A percentile compares a stretch with the other conserved stretches of the same genome.
Conservation (phyloP, 768 basidiomycete genomes). For the Suillus fuscotomentosus region DNA sequence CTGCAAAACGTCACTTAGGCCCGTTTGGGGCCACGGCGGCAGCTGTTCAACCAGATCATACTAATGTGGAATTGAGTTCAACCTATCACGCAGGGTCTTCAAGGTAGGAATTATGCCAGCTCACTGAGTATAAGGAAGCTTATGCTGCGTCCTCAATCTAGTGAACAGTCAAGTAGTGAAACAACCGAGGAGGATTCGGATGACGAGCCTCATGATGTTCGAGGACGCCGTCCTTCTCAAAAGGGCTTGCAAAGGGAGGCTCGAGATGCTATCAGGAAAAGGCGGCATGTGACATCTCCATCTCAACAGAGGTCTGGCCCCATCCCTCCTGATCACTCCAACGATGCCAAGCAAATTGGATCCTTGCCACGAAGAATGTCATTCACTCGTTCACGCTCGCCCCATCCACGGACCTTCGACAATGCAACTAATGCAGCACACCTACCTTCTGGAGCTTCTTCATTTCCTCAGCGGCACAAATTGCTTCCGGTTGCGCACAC, state of each 20-base stretch:
- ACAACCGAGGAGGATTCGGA: slow-evolving; percentile 62
- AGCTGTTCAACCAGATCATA: slow-evolving; percentile 21
- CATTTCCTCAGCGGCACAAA: slow-evolving; percentile 43
- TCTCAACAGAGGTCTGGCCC: slow-evolving; percentile 24
- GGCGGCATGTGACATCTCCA: slow-evolving; percentile 25
- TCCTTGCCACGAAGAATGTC: slow-evolving; percentile 39
- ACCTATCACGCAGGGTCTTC: slow-evolving; percentile 88
- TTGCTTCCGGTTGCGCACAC: slow-evolving; percentile 19
- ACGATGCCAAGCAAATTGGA: slow-evolving; percentile 34
- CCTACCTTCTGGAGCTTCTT: slow-evolving; percentile 38
- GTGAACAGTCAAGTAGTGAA: slow-evolving; percentile 51
- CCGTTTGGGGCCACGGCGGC: slow-evolving; percentile 19
- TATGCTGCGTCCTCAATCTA: slow-evolving; percentile 20
- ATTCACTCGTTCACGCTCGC: slow-evolving; percentile 76
- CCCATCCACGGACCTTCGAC: slow-evolving; percentile 40
- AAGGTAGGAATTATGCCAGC: slow-evolving; percentile 43
- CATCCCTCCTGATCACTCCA: slow-evolving; percentile 21
- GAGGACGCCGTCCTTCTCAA: slow-evolving; percentile 42
- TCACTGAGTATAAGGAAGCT: slow-evolving; percentile 3
- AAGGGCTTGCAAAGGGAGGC: slow-evolving; percentile 28
- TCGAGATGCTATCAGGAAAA: slow-evolving; percentile 25
- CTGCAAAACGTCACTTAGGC: slow-evolving; percentile 24
- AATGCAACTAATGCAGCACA: slow-evolving; percentile 35
- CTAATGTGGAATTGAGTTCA: slow-evolving; percentile 71
- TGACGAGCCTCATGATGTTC: slow-evolving; percentile 40